Evolutionary conservation across 2,329 filamentous ascomycete genomes (phyloP), one percentile per base, ranked within the genome.

Genomic region (Lasiodiplodia theobromae): DNA sequence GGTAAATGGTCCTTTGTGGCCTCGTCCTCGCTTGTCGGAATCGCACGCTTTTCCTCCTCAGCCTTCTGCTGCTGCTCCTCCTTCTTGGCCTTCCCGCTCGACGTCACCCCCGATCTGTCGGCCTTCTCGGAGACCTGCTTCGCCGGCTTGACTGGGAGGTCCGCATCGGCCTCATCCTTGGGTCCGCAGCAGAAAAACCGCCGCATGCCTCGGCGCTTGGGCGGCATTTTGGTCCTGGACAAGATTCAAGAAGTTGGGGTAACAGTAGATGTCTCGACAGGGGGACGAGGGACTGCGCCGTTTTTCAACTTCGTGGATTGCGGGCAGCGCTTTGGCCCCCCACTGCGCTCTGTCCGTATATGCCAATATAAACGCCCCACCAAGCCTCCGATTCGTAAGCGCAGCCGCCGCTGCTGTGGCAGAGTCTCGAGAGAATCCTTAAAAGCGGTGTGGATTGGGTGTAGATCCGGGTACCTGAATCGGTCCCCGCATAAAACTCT

Each of bases 401-500:
- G 47, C 40, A 38, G 40, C 58, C 58, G 58, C 58, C 40, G 58
- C 58, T 8, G 58, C 60, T 8, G 44, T 47, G 44, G 44, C 44
- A 47, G 40, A 38, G 58, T 52, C 47, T 64, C 60, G 60, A 52
- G 47, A 38, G 44, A 64, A 52, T 64, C 47, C 28, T 64, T 38
- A 64, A 53, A 64, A 64, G 60, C 60, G 60, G 60, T 64, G 60
- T 64, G 60, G 44, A 49, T 64, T 64, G 60, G 31, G 31, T 64
- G 60, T 64, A 64, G 60, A 64, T 64, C 60, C 60, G 60, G 60
- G 60, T 64, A 51, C 60, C 60, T 64, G 60, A 64, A 64, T 64
- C 60, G 60, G 60, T 28, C 60, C 31, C 60, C 60, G 44, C 44
- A 25, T 52, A 37, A 64, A 52, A 52, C n/a, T 64, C 31, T 64